Conservation (phyloP, 1,284 basidiomycete species). For the Butyriboletus appendiculatus region DNA sequence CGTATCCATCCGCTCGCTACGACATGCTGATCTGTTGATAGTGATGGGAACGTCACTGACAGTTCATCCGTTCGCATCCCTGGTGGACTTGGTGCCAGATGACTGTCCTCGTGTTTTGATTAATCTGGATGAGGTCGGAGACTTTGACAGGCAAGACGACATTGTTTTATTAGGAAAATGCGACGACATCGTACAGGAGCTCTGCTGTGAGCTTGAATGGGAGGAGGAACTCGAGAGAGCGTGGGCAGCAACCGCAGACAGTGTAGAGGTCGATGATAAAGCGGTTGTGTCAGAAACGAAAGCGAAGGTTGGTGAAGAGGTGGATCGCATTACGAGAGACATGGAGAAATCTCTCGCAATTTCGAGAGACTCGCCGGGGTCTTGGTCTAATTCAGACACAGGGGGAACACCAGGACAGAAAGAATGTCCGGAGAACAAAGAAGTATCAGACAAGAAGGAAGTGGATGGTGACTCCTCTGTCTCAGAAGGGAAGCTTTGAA, state of each 20-base stretch:
- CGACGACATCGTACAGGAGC: constrained; percentile 59
- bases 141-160: constrained; percentile 55
- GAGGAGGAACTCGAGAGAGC: constrained; percentile 55
- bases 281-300: constrained; percentile 7
- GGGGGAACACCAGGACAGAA: not conserved
- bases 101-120: constrained; percentile 60
- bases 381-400: not conserved
- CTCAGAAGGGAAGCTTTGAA: constrained; percentile 6
- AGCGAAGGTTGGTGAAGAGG: constrained; percentile 31
- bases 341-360: constrained; percentile 32
- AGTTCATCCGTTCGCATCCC: constrained; percentile 74
- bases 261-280: constrained; percentile 23
- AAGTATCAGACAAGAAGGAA: not conserved
- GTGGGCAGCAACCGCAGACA: constrained; percentile 53
- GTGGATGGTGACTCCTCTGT: not conserved
- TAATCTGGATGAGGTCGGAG: constrained; percentile 67
- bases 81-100: constrained; percentile 50
- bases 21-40: constrained; percentile 81
- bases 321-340: constrained; percentile 38
- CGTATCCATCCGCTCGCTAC: constrained; percentile 46
- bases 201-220: constrained; percentile 71
- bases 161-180: constrained; percentile 66
- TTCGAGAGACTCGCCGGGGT: constrained; percentile 9
- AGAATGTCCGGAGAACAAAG: not conserved
- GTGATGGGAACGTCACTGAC: constrained; percentile 92